Base-by-base conservation (phyloP, 768 basidiomycete genomes). In the Mycena venus region DNA sequence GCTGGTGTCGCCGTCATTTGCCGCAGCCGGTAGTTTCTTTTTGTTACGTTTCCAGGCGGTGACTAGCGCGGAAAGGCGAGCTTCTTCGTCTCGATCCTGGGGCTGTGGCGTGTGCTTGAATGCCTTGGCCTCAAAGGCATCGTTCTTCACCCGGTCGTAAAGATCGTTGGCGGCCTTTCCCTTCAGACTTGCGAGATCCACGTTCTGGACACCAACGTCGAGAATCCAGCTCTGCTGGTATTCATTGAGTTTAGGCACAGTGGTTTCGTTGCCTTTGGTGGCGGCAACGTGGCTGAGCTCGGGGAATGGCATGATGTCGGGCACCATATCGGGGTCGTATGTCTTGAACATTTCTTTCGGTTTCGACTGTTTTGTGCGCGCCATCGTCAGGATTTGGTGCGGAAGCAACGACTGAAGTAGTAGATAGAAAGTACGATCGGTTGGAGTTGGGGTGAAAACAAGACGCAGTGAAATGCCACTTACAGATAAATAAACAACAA, bases 261-360 rank as follows among this genome's bases (percentile, higher is more conserved):
- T 58, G 17, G 29, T 36, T 3, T 61, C 65, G 3, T 51, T 15
- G 34, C 21, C 36, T 40, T 66, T 66, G n/a, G 42, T 58, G 19
- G 32, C 34, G 34, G 42, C 49, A 36, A 73, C 58, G 12, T 11
- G 1, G 15, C 23, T 2, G 21, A 67, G 12, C 15, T 32, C 56
- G 27, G 72, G 72, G 47, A 73, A 67, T 11, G 72, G 72, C 72
- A 73, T 73, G 64, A 4, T 25, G 55, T 34, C 64, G 25, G 72
- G 65, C 10, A 73, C 72, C 8, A 23, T 36, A 10, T 56, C 23
- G 9, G 25, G 9, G 32, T 40, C 47, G 44, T 73, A 73, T 4
- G 47, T 11, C 21, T 67, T 32, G 65, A 73, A 73, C 64, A 67
- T 73, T 44, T 73, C 64, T 36, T 73, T 67, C 19, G 32, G 31